Evolutionary conservation across 2,329 filamentous ascomycete species (phyloP), one percentile per base, ranked within the genome.

Genomic region (Pseudogymnoascus sp.): DNA sequence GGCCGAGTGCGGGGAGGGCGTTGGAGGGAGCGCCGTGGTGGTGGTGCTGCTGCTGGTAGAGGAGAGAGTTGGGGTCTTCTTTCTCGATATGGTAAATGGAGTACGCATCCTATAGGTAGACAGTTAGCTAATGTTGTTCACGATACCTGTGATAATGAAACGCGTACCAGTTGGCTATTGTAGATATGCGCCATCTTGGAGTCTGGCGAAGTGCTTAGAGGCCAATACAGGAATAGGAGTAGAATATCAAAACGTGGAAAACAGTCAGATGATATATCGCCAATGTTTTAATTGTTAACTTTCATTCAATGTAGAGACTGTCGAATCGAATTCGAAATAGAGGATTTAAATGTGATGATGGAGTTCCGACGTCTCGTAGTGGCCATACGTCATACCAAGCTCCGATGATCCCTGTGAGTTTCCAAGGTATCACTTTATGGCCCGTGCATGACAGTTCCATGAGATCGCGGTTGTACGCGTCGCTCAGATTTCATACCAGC

Each of bases 1-100:
- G 91, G 51, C 90, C 89, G 7, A 96, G 78, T 36, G 91, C 90
- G 60, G 90, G 88, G 4, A 95, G 82, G 42, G 69, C 70, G 57
- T 73, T 64, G 29, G 71, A 68, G n/a, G 66, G 64, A 6, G 71
- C 69, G 12, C 67, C 64, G 3, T 66, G 11, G 11, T 42, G 61
- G 14, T 64, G 51, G 39, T 79, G 77, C 51, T 77, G 75, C 12
- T 71, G 68, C 65, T 77, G 70, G 60, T 77, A 76, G 66, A 77
- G 77, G 36, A 77, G 69, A 5, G 74, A 72, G 65, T 78, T 77
- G 8, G 75, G 76, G 66, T 57, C 51, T 77, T 76, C 75, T 76
- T 47, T 31, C 39, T 61, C 23, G 29, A 61, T 61, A 62, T 73
- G 72, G 51, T 73, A 73, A 16, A 71, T 65, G 8, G 68, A 64